These are phyloP conservation scores for Naegleria gruberi DNA, from an alignment of 208 protist species.

Conservation along the genomic window DNA sequence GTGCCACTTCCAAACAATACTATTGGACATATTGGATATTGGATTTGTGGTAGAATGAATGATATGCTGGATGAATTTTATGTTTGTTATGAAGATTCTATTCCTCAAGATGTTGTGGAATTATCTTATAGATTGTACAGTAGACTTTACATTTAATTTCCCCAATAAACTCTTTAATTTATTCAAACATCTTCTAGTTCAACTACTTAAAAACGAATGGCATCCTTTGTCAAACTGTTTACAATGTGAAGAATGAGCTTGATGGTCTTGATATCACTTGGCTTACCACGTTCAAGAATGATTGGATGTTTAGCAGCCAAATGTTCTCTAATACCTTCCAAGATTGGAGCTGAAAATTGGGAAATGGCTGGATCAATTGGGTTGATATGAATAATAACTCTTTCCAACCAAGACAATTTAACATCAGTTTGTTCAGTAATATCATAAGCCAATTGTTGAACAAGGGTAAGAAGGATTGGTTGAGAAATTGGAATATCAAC, in stretches of 20 bases:
- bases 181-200: no score
- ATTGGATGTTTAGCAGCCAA: background rate
- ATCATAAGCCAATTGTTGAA: background rate
- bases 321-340: background rate
- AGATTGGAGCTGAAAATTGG: background rate
- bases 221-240: background rate
- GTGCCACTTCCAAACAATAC: background rate
- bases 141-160: background rate
- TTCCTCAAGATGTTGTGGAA: background rate
- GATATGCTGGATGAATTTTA: background rate
- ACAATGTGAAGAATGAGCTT: background rate
- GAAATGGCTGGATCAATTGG: background rate
- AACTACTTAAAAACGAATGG: no score
- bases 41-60: slow-evolving; percentile 3
- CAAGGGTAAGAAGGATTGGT: background rate
- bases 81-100: background rate
- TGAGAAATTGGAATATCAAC: background rate
- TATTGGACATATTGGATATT: background rate
- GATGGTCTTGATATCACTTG: background rate
- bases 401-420: background rate
- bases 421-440: background rate
- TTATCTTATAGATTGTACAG: background rate
- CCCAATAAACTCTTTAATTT: background rate
- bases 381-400: background rate
- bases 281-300: background rate